Conservation (phyloP, 352 stramenopile species). For the Globisporangium cystogenes region DNA sequence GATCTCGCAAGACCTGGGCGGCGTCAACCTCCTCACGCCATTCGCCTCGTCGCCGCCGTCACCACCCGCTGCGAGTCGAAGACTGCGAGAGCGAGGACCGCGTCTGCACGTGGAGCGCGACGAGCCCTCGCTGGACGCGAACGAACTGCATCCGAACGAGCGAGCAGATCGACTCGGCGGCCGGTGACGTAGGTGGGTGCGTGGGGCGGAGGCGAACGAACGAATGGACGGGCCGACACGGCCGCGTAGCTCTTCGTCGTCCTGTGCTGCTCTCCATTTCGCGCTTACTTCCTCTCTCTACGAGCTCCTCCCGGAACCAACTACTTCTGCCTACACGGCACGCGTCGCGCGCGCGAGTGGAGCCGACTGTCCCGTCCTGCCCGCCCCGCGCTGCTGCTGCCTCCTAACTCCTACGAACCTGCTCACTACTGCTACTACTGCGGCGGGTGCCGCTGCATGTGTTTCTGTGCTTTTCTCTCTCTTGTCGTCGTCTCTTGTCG, state of each 20-base stretch:
- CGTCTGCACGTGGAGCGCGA: not conserved
- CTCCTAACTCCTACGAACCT: constrained; percentile 3
- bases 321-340: constrained; percentile 2
- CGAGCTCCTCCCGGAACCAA: not conserved
- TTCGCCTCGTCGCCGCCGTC: not conserved
- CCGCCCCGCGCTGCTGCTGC: not conserved
- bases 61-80: not conserved
- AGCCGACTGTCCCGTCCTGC: not conserved
- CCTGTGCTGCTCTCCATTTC: not conserved
- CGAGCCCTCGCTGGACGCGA: not conserved
- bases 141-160: constrained; percentile 2
- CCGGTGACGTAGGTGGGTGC: not conserved
- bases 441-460: not conserved
- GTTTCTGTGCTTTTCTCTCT: constrained; percentile 10
- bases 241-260: not conserved
- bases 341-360: not conserved
- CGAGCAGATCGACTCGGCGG: not conserved
- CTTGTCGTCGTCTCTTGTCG: not conserved
- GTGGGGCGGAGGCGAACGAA: not conserved
- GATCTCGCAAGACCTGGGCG: constrained; percentile 12
- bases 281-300: not conserved
- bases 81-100: not conserved
- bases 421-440: constrained; percentile 5
- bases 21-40: constrained; percentile 3
- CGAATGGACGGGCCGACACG: not conserved